Evolutionary conservation across 2,329 filamentous ascomycete species (phyloP).

Genomic region (Albophoma yamanashiensis): DNA sequence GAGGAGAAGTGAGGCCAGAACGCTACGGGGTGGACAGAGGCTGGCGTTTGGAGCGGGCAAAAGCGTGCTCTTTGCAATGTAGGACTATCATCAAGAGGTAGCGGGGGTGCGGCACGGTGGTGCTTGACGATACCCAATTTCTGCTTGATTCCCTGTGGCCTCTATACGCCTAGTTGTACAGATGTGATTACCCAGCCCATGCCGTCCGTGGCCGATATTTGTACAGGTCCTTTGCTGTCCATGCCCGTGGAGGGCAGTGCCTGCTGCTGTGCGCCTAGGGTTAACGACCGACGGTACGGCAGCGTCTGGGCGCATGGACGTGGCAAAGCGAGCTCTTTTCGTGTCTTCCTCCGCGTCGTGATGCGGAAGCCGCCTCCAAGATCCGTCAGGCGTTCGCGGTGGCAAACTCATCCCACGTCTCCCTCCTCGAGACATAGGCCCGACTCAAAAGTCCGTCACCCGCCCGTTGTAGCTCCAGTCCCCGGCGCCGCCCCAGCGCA

Average conservation of each 20-base stretch:
- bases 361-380: constrained; percentile 38
- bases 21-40: neutral
- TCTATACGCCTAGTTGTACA: neutral
- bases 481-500: constrained; percentile 69
- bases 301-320: neutral
- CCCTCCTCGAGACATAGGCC: neutral
- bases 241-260: neutral
- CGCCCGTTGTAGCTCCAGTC: constrained; percentile 93
- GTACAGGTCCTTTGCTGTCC: neutral
- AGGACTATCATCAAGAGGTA: neutral
- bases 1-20: constrained; percentile 6
- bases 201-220: neutral
- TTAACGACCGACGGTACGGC: neutral
- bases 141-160: neutral
- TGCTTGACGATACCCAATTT: neutral
- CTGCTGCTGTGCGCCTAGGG: neutral
- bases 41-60: neutral
- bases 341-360: neutral
- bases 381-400: constrained; percentile 89
- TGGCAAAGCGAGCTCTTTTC: neutral
- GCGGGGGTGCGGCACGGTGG: neutral
- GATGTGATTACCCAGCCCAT: neutral
- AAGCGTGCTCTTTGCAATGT: neutral
- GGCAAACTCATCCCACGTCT: constrained; percentile 31
- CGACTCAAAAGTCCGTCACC: constrained; percentile 74